Evolutionary conservation across 371 early-diverging fungal species (phyloP).

Genomic region (Apophysomyces trapeziformis): DNA sequence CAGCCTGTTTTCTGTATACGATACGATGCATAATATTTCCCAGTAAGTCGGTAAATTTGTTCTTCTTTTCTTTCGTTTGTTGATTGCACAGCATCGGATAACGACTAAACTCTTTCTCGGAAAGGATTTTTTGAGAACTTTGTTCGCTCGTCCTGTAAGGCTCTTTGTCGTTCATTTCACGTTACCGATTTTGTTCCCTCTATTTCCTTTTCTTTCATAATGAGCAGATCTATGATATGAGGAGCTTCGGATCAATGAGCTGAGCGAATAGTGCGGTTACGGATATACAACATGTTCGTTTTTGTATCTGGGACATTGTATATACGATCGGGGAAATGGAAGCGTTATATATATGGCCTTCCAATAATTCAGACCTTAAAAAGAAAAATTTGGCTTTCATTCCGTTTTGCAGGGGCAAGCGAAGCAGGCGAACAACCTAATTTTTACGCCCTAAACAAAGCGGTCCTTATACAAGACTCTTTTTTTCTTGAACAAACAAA

Average conservation of each 20-base stretch:
- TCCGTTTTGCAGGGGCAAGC: neutral
- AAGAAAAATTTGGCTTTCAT: neutral
- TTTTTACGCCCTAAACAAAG: slow-evolving; percentile 9
- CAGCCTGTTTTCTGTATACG: neutral
- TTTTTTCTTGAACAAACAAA: neutral
- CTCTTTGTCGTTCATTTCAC: neutral
- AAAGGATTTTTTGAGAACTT: no score
- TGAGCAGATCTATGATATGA: neutral
- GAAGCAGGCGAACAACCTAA: neutral
- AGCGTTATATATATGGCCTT: no score
- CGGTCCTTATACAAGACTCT: neutral
- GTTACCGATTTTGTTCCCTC: neutral
- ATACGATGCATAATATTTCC: neutral
- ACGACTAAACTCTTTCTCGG: neutral
- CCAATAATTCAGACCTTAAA: neutral
- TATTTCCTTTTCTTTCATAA: neutral
- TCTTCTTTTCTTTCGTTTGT: neutral
- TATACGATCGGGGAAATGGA: no score
- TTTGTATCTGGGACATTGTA: no score
- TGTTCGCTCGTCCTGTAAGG: neutral
- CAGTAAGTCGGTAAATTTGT: neutral
- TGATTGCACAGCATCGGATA: neutral
- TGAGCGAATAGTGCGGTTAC: neutral
- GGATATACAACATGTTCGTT: neutral
- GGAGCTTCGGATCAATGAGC: neutral